Evolutionary conservation across 1,284 basidiomycete species (phyloP).

Genomic region (Rhodotorula sp.): DNA sequence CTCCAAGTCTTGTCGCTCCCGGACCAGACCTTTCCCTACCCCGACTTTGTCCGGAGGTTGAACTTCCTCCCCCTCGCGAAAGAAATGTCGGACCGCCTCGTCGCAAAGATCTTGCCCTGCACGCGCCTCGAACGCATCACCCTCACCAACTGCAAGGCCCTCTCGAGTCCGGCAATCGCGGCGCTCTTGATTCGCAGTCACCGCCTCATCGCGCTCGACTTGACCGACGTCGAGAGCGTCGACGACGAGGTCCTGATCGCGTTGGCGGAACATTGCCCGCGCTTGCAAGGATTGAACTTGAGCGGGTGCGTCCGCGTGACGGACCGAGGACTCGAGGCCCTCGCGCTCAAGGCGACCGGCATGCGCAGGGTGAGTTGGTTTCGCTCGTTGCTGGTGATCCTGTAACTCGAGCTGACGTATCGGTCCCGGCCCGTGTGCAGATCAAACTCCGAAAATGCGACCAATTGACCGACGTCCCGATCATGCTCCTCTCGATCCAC

Average conservation of each 20-base stretch:
- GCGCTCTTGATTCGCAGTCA: slow-evolving; percentile 63
- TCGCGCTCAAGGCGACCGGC: slow-evolving; percentile 71
- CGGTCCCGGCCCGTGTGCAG: slow-evolving; percentile 48
- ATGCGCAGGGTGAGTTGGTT: slow-evolving; percentile 61
- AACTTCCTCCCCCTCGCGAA: slow-evolving; percentile 76
- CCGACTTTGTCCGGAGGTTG: slow-evolving; percentile 81
- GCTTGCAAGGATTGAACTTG: slow-evolving; percentile 89
- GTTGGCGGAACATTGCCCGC: slow-evolving; percentile 67
- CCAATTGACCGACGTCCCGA: slow-evolving; percentile 72
- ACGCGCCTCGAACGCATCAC: slow-evolving; percentile 85
- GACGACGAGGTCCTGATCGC: slow-evolving; percentile 68
- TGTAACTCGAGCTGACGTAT: background rate
- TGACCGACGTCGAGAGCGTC: slow-evolving; percentile 69
- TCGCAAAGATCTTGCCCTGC: slow-evolving; percentile 72
- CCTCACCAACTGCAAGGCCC: slow-evolving; percentile 73
- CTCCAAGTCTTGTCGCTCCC: slow-evolving; percentile 60
- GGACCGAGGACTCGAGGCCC: slow-evolving; percentile 69
- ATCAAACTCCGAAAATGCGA: slow-evolving; percentile 81
- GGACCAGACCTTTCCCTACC: slow-evolving; percentile 79
- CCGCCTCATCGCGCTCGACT: slow-evolving; percentile 82
- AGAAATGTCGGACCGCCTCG: slow-evolving; percentile 73
- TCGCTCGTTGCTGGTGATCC: background rate
- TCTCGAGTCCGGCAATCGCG: slow-evolving; percentile 68
- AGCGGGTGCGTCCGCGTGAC: slow-evolving; percentile 78
- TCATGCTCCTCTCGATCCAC: slow-evolving; percentile 72